Percentiles rank a stretch among this genome's conserved stretches.
Evolutionary conservation across 352 stramenopile species (phyloP).

Genomic region (Globisporangium recalcitrans): DNA sequence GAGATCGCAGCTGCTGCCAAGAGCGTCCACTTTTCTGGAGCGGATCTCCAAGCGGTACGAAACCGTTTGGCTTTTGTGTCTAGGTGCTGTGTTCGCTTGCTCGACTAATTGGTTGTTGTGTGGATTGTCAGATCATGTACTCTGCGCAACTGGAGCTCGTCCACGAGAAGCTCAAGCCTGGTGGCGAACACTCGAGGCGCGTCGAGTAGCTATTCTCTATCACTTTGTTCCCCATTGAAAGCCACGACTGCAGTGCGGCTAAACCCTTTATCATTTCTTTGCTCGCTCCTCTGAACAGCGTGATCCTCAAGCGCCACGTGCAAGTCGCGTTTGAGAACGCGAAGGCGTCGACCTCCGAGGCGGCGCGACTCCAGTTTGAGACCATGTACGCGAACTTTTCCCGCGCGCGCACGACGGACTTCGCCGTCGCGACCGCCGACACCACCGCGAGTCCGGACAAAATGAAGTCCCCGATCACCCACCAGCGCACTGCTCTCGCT

Average conservation of each 20-base stretch:
- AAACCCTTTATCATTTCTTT: not conserved
- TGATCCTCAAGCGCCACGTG: slow-evolving; percentile 55
- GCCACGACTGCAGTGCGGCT: not conserved
- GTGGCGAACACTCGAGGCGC: slow-evolving; percentile 44
- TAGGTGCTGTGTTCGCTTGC: too few species aligned
- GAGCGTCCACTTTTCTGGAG: slow-evolving; percentile 84
- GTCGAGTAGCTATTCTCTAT: not conserved
- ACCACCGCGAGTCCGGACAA: slow-evolving; percentile 34
- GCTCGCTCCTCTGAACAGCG: slow-evolving; percentile 16
- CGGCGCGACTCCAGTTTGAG: slow-evolving; percentile 56
- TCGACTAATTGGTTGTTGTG: not conserved
- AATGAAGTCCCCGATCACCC: slow-evolving; percentile 49
- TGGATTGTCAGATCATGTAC: slow-evolving; percentile 73
- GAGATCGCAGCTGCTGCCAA: slow-evolving; percentile 67
- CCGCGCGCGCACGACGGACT: slow-evolving; percentile 65
- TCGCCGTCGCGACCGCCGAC: slow-evolving; percentile 50
- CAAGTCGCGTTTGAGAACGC: slow-evolving; percentile 55
- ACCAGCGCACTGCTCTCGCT: slow-evolving; percentile 66
- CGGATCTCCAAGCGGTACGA: slow-evolving; percentile 90
- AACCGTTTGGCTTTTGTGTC: not conserved
- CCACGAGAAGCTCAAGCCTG: slow-evolving; percentile 87
- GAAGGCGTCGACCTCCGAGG: slow-evolving; percentile 67
- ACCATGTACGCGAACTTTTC: slow-evolving; percentile 67
- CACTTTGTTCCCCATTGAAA: not conserved
- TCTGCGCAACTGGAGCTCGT: slow-evolving; percentile 92